Base-by-base conservation (phyloP, 176 grass and related monocot species). In the Alopecurus myosuroides region DNA sequence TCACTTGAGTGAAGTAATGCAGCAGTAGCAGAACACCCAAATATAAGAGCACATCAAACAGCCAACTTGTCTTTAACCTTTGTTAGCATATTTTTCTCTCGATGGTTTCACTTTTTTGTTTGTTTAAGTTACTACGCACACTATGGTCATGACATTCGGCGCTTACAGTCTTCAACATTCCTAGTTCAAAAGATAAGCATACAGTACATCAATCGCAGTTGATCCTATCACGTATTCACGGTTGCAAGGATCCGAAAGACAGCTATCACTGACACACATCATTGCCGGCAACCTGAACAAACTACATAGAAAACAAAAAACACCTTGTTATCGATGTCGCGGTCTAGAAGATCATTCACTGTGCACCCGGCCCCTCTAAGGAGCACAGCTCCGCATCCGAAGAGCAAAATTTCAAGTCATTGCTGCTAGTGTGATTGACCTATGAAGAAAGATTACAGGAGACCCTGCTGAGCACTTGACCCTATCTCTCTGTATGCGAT, bases 281-380 rank as follows among this genome's bases (percentile, higher is more conserved):
- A n/a, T n/a, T n/a, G n/a, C n/a, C n/a, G n/a, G n/a, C n/a, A n/a
- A n/a, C n/a, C n/a, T n/a, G n/a, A n/a, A n/a, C n/a, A n/a, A n/a
- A n/a, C n/a, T n/a, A n/a, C n/a, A n/a, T n/a, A n/a, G n/a, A n/a
- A n/a, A n/a, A n/a, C n/a, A n/a, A n/a, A n/a, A n/a, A n/a, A n/a
- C n/a, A n/a, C n/a, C n/a, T n/a, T n/a, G n/a, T n/a, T n/a, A n/a
- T 97, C 95, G 53, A 97, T 93, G 83, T 94, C 90, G 0, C 90
- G 86, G 46, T 94, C 92, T 7, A 97, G 86, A 80, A 97, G 92
- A 76, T 97, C 92, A 79, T 97, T 97, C 31, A 94, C 86, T 3
- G 95, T 97, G 82, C 95, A 94, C 53, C 92, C 92, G 74, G 90
- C 95, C 3, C 95, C 95, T 69, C 95, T 89, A 20, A 94, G 90